phyloP scores from a whole-genome alignment of 78 protist species.

The Dictyostelium discoideum region DNA sequence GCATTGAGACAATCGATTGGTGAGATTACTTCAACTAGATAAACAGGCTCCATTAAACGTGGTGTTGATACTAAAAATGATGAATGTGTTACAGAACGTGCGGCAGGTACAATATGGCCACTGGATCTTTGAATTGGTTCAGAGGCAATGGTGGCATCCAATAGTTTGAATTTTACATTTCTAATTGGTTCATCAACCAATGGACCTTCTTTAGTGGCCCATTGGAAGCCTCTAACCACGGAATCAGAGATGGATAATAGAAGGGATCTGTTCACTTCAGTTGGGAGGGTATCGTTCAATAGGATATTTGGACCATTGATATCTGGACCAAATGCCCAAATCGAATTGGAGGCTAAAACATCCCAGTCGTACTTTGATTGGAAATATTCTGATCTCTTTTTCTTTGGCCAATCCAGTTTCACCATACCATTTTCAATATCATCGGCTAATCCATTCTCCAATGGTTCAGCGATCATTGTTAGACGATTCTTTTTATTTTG shows the following conservation, averaged over 20 bases:
- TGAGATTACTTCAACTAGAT: conserved; percentile 91
- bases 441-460: conserved; percentile 94
- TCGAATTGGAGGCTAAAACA: conserved; percentile 93
- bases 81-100: conserved; percentile 95
- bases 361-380: conserved; percentile 97
- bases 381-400: conserved; percentile 85
- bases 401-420: conserved; percentile 76
- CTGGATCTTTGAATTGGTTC: conserved; percentile 86
- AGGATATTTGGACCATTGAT: conserved; percentile 93
- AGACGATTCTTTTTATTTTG: conserved; percentile 95
- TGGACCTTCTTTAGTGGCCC: conserved; percentile 98
- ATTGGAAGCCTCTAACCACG: conserved; percentile 96
- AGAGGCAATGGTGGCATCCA: conserved; percentile 92
- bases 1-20: conserved; percentile 96
- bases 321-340: conserved; percentile 99
- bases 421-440: conserved; percentile 91
- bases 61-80: conserved; percentile 96
- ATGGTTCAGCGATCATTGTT: conserved; percentile 97
- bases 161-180: conserved; percentile 87
- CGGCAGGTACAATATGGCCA: conserved; percentile 96
- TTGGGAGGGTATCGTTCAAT: conserved; percentile 95
- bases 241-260: conserved; percentile 78
- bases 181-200: conserved; percentile 96
- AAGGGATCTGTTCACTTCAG: conserved; percentile 79
- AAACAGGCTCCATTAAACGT: conserved; percentile 98